Base-by-base conservation (phyloP, 192 early-diverging fungal genomes). In the Radiomyces spectabilis region DNA sequence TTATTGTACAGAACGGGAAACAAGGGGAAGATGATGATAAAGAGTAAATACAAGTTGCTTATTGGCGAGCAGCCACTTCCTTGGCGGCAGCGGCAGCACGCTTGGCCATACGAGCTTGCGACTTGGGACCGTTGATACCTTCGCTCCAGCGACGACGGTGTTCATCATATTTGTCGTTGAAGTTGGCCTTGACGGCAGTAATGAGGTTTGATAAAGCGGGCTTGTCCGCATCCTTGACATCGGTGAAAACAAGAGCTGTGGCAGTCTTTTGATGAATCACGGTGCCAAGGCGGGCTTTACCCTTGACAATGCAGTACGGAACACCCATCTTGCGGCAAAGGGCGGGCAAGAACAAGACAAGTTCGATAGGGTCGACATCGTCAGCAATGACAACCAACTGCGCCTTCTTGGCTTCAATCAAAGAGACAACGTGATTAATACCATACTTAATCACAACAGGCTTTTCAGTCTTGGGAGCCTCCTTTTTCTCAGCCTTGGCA, bases 281-380 rank as follows among this genome's bases (percentile, higher is more conserved):
- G 50, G 94, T 91, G 66, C 97, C 97, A 65, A 99, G 87, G 69
- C 97, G 85, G 72, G 89, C 82, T 86, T 99, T 99, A 70, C 89
- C 82, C 92, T 99, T 99, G 72, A 99, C 92, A 71, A 99, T 97
- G 78, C 78, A 84, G 85, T 99, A 99, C 53, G 97, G 97, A 69
- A 99, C 81, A 73, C 91, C 92, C 95, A 96, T 96, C 89, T 99
- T 99, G 69, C 94, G 89, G 88, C 97, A 99, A 44, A 99, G 87
- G 61, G 95, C 97, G 49, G 97, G 97, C 63, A 99, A 87, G 89
- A 89, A 99, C 60, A 99, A 66, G 61, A 99, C 95, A 49, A 99
- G 69, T 83, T 99, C 97, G 73, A 99, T 95, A 59, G 97, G 97
- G 82, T 99, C 95, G 68, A 99, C 95, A 73, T 99, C 95, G 71